Percentiles rank a stretch among this genome's conserved stretches.
Evolutionary conservation across 2,329 filamentous ascomycete species (phyloP).

Genomic region (Colletotrichum sp.): DNA sequence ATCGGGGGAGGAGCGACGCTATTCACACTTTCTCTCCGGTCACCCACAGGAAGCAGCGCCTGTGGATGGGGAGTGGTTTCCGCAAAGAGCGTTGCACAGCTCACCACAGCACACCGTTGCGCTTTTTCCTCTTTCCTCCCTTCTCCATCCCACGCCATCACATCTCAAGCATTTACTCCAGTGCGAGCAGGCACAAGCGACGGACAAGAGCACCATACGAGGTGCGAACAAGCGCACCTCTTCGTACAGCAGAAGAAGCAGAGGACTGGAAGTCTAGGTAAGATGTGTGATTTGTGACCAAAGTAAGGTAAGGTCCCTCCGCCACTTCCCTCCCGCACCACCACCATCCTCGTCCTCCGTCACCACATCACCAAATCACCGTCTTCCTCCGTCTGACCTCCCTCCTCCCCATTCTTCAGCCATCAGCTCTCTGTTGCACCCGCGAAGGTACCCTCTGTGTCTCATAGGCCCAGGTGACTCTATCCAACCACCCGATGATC

Average conservation of each 20-base stretch:
- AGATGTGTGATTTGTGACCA: neutral
- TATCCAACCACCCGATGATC: neutral
- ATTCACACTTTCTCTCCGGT: neutral
- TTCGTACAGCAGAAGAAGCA: neutral
- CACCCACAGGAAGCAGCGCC: neutral
- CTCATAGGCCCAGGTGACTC: neutral
- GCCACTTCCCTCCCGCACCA: constrained; percentile 1
- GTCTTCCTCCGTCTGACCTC: constrained; percentile 5
- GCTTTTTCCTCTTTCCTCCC: neutral
- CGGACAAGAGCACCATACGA: neutral
- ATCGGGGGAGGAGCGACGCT: neutral
- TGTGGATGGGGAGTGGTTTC: neutral
- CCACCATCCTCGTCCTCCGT: neutral
- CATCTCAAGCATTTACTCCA: neutral
- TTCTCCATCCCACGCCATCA: neutral
- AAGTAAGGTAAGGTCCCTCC: neutral
- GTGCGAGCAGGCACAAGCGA: neutral
- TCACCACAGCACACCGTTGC: neutral
- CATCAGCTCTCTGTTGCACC: neutral
- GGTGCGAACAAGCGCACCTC: neutral
- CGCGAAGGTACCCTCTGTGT: neutral
- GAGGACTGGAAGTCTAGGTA: neutral
- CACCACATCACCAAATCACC: neutral
- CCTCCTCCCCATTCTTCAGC: neutral
- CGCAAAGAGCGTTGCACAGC: neutral